Base-by-base conservation (phyloP, 2,329 filamentous ascomycete species). In the Lasiodiplodia sp. region DNA sequence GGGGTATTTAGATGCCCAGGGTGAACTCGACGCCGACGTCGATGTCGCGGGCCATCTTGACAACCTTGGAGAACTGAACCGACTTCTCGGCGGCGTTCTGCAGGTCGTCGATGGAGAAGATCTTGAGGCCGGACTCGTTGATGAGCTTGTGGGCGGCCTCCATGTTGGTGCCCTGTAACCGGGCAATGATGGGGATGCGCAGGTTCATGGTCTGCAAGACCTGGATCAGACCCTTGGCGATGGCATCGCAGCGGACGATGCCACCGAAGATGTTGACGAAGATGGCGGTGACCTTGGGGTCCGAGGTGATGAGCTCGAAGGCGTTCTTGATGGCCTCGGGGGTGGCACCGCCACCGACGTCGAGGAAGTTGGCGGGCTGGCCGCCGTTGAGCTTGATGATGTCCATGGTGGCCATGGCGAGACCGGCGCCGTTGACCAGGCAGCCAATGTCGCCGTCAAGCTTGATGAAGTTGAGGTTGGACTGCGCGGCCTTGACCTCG, bases 201-300 rank as follows among this genome's bases (percentile, higher is more conserved):
- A 99, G 89, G 86, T 97, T 94, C 87, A 99, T 94, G 78, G 89
- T 89, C 86, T 97, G 88, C 71, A 96, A 96, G 69, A 97, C 97
- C 81, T 93, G 91, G 86, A 99, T 97, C 76, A 99, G 87, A 78
- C 96, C 96, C 83, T 94, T 92, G 74, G 96, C 96, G 80, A 99
- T 99, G 78, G 93, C 94, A 81, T 99, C 96, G 81, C 96, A 99
- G 78, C 96, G 90, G 75, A 99, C 96, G 76, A 99, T 99, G 85
- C 96, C 96, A 80, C 96, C 96, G 80, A 99, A 99, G 83, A 99
- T 99, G 89, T 99, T 99, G 86, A 99, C 96, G 76, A 99, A 99
- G 85, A 99, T 96, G 78, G 96, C 96, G 64, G 94, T 95, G 73
- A 99, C 96, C 88, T 98, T 98, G 79, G 94, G 90, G 83, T 99